These are phyloP conservation scores for Fusarium stilboides DNA, from an alignment of 2,329 filamentous ascomycete genomes.

Conservation along the genomic window DNA sequence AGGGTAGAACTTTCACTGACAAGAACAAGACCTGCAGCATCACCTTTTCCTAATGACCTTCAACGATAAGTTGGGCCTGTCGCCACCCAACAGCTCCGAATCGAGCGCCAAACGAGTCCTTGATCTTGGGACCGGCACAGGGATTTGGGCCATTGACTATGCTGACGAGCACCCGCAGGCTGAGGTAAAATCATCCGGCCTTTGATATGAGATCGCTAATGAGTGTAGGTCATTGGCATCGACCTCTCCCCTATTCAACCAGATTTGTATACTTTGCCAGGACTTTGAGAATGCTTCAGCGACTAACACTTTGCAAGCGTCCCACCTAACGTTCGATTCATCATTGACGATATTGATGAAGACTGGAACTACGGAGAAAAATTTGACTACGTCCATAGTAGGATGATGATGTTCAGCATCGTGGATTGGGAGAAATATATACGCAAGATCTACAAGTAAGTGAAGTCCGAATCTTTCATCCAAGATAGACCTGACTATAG, in stretches of 20 bases:
- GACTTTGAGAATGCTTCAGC: fast-evolving
- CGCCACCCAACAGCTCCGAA: slow-evolving; percentile 12
- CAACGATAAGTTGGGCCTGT: slow-evolving; percentile 13
- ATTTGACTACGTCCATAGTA: slow-evolving; percentile 13
- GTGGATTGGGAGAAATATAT: slow-evolving; percentile 6
- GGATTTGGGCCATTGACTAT: slow-evolving; percentile 33
- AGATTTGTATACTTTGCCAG: not conserved
- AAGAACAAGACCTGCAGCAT: slow-evolving; percentile 13
- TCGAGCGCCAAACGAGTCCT: slow-evolving; percentile 6
- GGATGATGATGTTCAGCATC: slow-evolving; percentile 9
- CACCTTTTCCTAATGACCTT: slow-evolving; percentile 16
- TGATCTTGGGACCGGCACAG: slow-evolving; percentile 23
- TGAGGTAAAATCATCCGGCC: not conserved
- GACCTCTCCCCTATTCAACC: slow-evolving; percentile 12
- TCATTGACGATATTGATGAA: slow-evolving; percentile 10
- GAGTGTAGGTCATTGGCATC: not conserved
- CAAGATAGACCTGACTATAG: fast-evolving
- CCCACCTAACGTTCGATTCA: not conserved
- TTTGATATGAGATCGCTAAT: fast-evolving
- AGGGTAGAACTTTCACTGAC: not conserved
- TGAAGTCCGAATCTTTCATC: fast-evolving
- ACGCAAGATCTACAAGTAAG: slow-evolving; percentile 17
- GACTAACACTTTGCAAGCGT: not conserved
- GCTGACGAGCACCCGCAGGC: slow-evolving; percentile 24
- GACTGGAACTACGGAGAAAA: not conserved